Conservation (phyloP, 148 eudicot species). For the Persicaria maculosa region DNA sequence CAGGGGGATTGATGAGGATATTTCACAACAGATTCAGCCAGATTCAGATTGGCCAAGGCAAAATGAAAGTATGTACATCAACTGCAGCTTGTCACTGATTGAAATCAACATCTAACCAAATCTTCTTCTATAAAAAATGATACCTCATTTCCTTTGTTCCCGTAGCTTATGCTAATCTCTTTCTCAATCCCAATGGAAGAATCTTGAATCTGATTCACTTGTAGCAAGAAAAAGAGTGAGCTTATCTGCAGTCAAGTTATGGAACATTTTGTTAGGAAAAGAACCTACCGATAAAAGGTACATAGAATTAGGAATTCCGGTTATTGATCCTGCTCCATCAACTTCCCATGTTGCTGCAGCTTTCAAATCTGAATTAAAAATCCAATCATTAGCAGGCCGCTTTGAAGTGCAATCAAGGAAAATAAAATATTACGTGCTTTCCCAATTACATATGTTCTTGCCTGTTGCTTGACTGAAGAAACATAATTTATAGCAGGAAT, state of each 20-base stretch:
- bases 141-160: constrained; percentile 99
- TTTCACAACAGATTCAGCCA: no score
- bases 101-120: neutral
- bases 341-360: constrained; percentile 95
- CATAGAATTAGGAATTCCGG: constrained; percentile 81
- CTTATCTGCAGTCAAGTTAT: neutral
- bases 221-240: constrained; percentile 16
- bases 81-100: neutral
- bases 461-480: neutral
- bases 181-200: constrained; percentile 25
- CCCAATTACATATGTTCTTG: neutral
- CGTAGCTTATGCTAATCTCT: constrained; percentile 90
- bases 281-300: constrained; percentile 75
- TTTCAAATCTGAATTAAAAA: constrained; percentile 48
- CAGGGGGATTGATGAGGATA: no score
- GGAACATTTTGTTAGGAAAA: constrained; percentile 7
- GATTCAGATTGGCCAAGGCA: neutral
- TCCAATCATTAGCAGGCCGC: neutral
- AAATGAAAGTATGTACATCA: neutral
- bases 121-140: neutral
- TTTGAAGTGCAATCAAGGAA: neutral
- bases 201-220: constrained; percentile 38
- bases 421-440: neutral
- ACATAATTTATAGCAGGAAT: neutral
- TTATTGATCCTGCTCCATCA: constrained; percentile 64